A percentile compares a stretch with the other conserved stretches of the same genome.
phyloP scores from a whole-genome alignment of 768 basidiomycete species.

The Mycena filopes region DNA sequence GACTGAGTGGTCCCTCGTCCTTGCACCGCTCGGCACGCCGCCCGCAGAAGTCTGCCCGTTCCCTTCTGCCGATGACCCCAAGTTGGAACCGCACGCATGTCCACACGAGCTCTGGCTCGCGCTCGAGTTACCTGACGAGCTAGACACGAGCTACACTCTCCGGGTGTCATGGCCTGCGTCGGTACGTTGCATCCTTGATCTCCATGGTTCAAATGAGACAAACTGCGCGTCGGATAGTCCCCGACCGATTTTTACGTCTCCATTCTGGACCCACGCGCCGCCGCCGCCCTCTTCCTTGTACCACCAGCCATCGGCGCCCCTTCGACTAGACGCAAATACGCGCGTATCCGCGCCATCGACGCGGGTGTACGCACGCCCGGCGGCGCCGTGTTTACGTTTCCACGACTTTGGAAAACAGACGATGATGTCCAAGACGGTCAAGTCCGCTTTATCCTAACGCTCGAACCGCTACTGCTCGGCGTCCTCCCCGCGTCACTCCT shows the following conservation, averaged over 20 bases:
- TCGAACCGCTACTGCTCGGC: conserved; percentile 28
- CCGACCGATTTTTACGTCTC: conserved; percentile 53
- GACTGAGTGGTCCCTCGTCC: conserved; percentile 23
- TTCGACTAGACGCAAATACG: conserved; percentile 24
- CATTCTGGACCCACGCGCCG: conserved; percentile 41
- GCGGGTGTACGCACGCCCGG: conserved; percentile 30
- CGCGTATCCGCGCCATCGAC: conserved; percentile 29
- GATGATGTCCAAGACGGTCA: background rate
- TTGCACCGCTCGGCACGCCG: conserved; percentile 47
- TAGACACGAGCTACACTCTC: conserved; percentile 40
- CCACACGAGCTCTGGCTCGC: conserved; percentile 48
- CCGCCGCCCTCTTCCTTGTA: conserved; percentile 18
- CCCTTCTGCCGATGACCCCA: background rate
- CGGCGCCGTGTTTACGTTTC: background rate
- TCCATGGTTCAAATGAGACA: too few species aligned
- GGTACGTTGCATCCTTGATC: conserved; percentile 36
- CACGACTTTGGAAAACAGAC: background rate
- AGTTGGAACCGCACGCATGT: conserved; percentile 27
- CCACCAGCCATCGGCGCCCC: conserved; percentile 4
- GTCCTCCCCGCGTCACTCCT: conserved; percentile 27
- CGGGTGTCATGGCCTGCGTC: conserved; percentile 51
- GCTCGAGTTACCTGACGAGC: conserved; percentile 43
- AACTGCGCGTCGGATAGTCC: too few species aligned
- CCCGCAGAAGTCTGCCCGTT: conserved; percentile 46
- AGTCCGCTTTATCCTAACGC: conserved; percentile 13